phyloP scores from a whole-genome alignment of 192 early-diverging fungal genomes.

The Podila horticola region DNA sequence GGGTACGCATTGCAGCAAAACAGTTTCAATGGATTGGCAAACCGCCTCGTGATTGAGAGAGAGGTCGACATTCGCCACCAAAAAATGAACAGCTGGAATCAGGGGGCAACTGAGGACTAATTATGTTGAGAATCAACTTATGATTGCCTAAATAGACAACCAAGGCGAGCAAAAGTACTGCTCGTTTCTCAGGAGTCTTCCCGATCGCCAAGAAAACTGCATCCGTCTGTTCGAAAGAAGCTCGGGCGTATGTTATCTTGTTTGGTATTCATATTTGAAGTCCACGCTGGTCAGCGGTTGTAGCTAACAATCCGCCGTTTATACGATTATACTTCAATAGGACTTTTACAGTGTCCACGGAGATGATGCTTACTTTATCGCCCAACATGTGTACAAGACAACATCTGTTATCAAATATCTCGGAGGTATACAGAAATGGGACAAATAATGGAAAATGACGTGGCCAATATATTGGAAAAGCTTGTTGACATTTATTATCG shows the following conservation, averaged over 20 bases:
- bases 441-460: not conserved
- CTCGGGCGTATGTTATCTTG: slow-evolving; percentile 56
- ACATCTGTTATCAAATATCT: slow-evolving; percentile 91
- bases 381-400: slow-evolving; percentile 90
- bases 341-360: slow-evolving; percentile 93
- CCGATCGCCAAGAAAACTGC: slow-evolving; percentile 64
- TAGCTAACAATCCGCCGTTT: not conserved
- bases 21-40: slow-evolving; percentile 8
- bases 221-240: slow-evolving; percentile 80
- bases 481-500: not conserved
- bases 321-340: slow-evolving; percentile 19
- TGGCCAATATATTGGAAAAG: not conserved
- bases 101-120: too few species aligned
- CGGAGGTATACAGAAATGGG: slow-evolving; percentile 62
- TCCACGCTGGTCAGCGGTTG: too few species aligned
- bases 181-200: slow-evolving; percentile 66
- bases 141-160: slow-evolving; percentile 33
- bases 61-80: not conserved
- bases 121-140: too few species aligned
- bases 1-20: slow-evolving; percentile 32
- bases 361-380: slow-evolving; percentile 88
- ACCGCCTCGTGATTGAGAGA: too few species aligned
- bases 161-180: slow-evolving; percentile 55
- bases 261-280: not conserved
- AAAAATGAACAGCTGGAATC: not conserved